Conservation (phyloP, 306 rosid genomes). For the Amphicarpaea edgeworthii region DNA sequence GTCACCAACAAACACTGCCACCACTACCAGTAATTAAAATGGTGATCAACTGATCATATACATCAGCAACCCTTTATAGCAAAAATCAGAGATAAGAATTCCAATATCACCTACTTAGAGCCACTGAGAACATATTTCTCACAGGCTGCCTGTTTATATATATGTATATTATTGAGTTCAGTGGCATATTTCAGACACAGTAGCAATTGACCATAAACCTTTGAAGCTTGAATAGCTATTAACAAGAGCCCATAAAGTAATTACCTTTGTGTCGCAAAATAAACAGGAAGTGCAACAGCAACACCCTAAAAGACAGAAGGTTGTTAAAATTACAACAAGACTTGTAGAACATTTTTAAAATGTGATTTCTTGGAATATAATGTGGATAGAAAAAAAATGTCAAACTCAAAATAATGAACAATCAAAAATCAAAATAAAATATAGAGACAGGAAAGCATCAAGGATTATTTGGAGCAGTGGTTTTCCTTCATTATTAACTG, state of each 20-base stretch:
- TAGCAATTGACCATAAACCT: conserved; percentile 20
- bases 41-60: conserved; percentile 2
- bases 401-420: conserved; percentile 17
- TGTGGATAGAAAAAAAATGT: background rate
- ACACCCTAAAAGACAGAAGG: conserved; percentile 70
- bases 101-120: no score
- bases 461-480: background rate
- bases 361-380: background rate
- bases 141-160: conserved; percentile 29
- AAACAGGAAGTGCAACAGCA: conserved; percentile 97
- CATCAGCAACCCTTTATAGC: conserved; percentile 13
- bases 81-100: background rate
- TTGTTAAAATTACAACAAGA: conserved; percentile 37
- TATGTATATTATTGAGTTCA: conserved; percentile 24
- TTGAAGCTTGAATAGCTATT: conserved; percentile 5
- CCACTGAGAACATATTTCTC: no score
- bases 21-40: conserved; percentile 5
- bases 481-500: conserved; percentile 23
- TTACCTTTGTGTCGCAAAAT: conserved; percentile 94
- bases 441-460: conserved; percentile 2
- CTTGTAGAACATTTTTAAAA: background rate
- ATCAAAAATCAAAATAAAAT: conserved; percentile 3
- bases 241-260: conserved; percentile 30
- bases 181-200: conserved; percentile 11
- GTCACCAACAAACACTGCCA: conserved; percentile 5